Evolutionary conservation across 352 stramenopile species (phyloP).

Genomic region (Phytophthora uliginosa): DNA sequence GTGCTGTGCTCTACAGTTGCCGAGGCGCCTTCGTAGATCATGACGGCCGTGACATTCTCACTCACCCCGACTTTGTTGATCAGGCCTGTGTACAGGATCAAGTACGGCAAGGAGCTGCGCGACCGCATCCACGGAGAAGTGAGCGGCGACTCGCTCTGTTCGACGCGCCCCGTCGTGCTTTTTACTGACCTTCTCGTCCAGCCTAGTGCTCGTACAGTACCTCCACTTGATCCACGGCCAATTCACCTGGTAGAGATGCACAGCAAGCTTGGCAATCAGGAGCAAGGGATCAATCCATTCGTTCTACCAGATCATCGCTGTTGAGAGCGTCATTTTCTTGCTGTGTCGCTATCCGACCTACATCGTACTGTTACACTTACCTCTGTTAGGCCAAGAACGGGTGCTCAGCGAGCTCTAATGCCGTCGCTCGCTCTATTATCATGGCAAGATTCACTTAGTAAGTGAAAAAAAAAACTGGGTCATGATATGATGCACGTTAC

Average conservation of each 20-base stretch:
- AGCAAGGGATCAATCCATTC: neutral
- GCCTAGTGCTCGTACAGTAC: too few species aligned
- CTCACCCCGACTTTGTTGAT: constrained; percentile 27
- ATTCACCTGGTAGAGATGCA: too few species aligned
- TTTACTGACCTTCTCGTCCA: too few species aligned
- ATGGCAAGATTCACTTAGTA: constrained; percentile 1
- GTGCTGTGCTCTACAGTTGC: neutral
- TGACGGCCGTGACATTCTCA: neutral
- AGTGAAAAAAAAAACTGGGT: neutral
- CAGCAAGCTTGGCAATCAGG: neutral
- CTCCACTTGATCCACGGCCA: too few species aligned
- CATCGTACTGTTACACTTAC: constrained; percentile 38
- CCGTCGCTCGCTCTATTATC: constrained; percentile 69
- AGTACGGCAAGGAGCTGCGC: constrained; percentile 70
- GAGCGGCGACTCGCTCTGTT: constrained; percentile 65
- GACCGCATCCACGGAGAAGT: constrained; percentile 76
- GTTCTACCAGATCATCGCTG: constrained; percentile 1
- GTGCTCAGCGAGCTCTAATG: constrained; percentile 65
- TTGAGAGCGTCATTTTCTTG: neutral
- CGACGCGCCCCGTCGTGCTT: constrained; percentile 45
- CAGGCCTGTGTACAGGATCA: constrained; percentile 74
- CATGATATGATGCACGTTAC: constrained; percentile 30
- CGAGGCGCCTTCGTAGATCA: neutral
- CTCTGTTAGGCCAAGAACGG: constrained; percentile 54
- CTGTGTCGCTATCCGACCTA: constrained; percentile 7